Conservation (phyloP, 768 basidiomycete species). For the Trametes punicea region DNA sequence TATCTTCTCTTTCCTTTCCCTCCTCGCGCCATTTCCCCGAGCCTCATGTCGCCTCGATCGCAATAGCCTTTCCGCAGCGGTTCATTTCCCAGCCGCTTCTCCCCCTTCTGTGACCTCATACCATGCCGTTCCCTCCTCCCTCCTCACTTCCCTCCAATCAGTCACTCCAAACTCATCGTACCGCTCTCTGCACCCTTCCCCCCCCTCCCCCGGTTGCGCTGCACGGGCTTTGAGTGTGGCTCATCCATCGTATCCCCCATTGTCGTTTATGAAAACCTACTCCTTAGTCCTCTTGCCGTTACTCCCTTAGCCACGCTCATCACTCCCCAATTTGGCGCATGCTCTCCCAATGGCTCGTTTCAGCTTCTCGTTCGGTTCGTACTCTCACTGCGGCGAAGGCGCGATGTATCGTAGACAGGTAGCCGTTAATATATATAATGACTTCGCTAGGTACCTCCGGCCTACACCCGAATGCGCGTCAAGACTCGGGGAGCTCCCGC, state of each 20-base stretch:
- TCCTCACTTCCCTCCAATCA: neutral
- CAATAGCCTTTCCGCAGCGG: conserved; percentile 9
- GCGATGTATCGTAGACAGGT: conserved; percentile 15
- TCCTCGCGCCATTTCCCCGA: neutral
- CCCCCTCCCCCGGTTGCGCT: neutral
- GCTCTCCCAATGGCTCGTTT: neutral
- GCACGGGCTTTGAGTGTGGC: neutral
- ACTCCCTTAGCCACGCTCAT: neutral
- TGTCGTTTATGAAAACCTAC: neutral
- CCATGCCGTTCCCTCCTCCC: neutral
- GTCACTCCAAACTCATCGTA: conserved; percentile 1
- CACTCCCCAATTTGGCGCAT: neutral
- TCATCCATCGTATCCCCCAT: neutral
- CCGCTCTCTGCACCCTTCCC: neutral
- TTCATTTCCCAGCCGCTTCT: neutral
- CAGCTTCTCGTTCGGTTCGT: neutral
- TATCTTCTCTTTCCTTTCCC: neutral
- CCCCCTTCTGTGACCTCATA: neutral
- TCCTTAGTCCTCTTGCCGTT: neutral
- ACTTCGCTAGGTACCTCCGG: neutral
- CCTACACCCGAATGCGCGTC: neutral
- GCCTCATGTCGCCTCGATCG: conserved; percentile 17
- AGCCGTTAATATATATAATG: conserved; percentile 18
- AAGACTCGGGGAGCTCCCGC: too few relatives aligned
- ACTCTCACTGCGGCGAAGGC: too few relatives aligned